Conservation (phyloP, 352 stramenopile genomes). For the Globisporangium solare region DNA sequence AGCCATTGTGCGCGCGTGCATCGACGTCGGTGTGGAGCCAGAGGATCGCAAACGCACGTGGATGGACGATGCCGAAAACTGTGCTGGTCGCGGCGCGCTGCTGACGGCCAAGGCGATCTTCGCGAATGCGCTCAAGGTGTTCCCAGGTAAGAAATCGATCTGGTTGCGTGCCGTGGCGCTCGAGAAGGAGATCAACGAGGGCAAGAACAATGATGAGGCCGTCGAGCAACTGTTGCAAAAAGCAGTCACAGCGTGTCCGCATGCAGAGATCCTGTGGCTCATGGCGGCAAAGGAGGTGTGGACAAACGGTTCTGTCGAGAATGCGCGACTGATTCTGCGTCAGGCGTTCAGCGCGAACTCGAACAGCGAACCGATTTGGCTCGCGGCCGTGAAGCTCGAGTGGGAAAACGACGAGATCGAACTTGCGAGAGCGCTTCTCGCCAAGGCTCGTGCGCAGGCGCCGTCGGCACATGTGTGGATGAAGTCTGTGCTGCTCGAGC, state of each 20-base stretch:
- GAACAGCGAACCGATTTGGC: slow-evolving; percentile 93
- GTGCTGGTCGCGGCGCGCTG: slow-evolving; percentile 76
- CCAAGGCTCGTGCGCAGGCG: slow-evolving; percentile 74
- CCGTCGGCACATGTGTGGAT: slow-evolving; percentile 94
- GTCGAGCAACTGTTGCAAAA: slow-evolving; percentile 89
- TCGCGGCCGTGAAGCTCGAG: slow-evolving; percentile 98
- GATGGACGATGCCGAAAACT: slow-evolving; percentile 96
- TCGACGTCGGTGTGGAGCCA: slow-evolving; percentile 94
- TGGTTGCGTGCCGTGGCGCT: slow-evolving; percentile 96
- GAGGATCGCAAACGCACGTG: slow-evolving; percentile 96
- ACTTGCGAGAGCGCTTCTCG: slow-evolving; percentile 80
- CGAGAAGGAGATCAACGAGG: slow-evolving; percentile 92
- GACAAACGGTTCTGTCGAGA: slow-evolving; percentile 90
- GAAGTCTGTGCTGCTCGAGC: slow-evolving; percentile 97
- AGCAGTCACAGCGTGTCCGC: slow-evolving; percentile 91
- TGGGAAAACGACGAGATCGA: slow-evolving; percentile 98
- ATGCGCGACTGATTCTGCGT: slow-evolving; percentile 91
- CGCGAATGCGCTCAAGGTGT: slow-evolving; percentile 87
- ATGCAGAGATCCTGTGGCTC: slow-evolving; percentile 97
- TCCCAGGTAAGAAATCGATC: slow-evolving; percentile 91
- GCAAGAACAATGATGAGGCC: slow-evolving; percentile 56
- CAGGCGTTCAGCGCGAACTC: slow-evolving; percentile 96
- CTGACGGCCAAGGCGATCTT: slow-evolving; percentile 95
- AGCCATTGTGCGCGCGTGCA: slow-evolving; percentile 92
- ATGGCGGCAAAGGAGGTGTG: slow-evolving; percentile 98